Conservation (phyloP, 192 early-diverging fungal genomes). For the Entomortierella beljakovae region DNA sequence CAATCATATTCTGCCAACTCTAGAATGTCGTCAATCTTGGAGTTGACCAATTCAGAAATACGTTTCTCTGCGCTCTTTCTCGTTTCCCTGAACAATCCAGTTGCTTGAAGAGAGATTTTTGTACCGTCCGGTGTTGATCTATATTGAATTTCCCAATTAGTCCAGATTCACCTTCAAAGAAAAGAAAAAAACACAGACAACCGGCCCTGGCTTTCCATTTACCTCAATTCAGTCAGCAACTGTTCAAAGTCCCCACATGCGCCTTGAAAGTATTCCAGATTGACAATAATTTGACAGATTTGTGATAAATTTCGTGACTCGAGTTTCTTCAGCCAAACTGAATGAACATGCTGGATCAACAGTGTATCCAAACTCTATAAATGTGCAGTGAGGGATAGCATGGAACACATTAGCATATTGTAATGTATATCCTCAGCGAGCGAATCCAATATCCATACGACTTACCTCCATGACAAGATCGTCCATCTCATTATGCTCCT, state of each 20-base stretch:
- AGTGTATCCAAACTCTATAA: slow-evolving; percentile 73
- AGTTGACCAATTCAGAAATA: slow-evolving; percentile 82
- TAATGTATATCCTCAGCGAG: background rate
- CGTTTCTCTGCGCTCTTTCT: slow-evolving; percentile 80
- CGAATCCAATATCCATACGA: background rate
- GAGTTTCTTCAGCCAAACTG: slow-evolving; percentile 73
- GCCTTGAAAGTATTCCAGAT: slow-evolving; percentile 79
- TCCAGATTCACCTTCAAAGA: background rate
- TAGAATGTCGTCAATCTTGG: slow-evolving; percentile 85
- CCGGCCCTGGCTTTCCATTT: background rate
- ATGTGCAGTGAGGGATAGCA: background rate
- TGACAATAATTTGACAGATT: slow-evolving; percentile 88
- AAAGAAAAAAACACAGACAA: background rate
- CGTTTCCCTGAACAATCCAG: slow-evolving; percentile 76
- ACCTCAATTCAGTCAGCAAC: slow-evolving; percentile 75
- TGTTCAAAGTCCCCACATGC: slow-evolving; percentile 81
- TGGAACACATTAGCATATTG: background rate
- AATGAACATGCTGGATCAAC: slow-evolving; percentile 76
- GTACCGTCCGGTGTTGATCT: slow-evolving; percentile 70
- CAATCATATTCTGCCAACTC: slow-evolving; percentile 89
- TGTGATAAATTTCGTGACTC: slow-evolving; percentile 78
- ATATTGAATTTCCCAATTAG: background rate
- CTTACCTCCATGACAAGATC: slow-evolving; percentile 82
- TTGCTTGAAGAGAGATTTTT: slow-evolving; percentile 70
- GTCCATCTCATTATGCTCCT: slow-evolving; percentile 88